Conservation (phyloP, 1,284 basidiomycete genomes). For the Cutaneotrichosporon dermatis region DNA sequence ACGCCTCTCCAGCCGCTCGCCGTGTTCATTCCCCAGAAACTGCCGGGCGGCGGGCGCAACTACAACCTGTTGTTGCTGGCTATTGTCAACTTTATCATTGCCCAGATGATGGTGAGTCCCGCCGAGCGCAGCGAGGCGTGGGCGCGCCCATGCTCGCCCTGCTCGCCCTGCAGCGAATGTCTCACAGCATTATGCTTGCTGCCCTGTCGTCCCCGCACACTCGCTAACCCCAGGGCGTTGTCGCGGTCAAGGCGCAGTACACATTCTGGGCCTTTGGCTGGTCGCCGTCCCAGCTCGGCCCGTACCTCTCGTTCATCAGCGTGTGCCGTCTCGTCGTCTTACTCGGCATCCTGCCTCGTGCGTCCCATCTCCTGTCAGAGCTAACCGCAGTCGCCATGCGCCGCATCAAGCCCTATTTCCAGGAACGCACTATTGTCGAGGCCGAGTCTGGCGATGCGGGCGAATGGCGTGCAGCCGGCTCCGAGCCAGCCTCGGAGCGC, state of each 20-base stretch:
- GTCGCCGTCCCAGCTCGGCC: slow-evolving; percentile 72
- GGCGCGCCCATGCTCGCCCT: too few relatives aligned
- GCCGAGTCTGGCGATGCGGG: background rate
- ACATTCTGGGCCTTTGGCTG: slow-evolving; percentile 63
- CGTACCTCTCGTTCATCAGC: slow-evolving; percentile 65
- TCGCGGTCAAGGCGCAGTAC: slow-evolving; percentile 66
- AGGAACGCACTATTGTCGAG: slow-evolving; percentile 13
- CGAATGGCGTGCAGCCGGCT: background rate
- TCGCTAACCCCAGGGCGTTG: slow-evolving; percentile 55
- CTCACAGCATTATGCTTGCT: too few relatives aligned
- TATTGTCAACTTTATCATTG: slow-evolving; percentile 49
- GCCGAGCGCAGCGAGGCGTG: too few relatives aligned
- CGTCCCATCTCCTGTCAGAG: slow-evolving; percentile 13
- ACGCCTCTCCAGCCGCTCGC: slow-evolving; percentile 62
- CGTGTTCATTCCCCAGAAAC: slow-evolving; percentile 58
- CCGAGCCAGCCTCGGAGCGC: slow-evolving; percentile 1
- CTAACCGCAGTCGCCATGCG: slow-evolving; percentile 34
- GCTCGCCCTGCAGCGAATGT: too few relatives aligned
- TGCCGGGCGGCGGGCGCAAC: slow-evolving; percentile 51
- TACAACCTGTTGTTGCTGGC: slow-evolving; percentile 65
- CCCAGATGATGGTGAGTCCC: slow-evolving; percentile 57
- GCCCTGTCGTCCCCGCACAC: slow-evolving; percentile 48
- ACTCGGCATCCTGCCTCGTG: slow-evolving; percentile 59
- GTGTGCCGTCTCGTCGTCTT: slow-evolving; percentile 60
- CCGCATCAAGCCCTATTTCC: slow-evolving; percentile 41